Evolutionary conservation across 352 stramenopile species (phyloP).

Genomic region (Globisporangium nodosum): DNA sequence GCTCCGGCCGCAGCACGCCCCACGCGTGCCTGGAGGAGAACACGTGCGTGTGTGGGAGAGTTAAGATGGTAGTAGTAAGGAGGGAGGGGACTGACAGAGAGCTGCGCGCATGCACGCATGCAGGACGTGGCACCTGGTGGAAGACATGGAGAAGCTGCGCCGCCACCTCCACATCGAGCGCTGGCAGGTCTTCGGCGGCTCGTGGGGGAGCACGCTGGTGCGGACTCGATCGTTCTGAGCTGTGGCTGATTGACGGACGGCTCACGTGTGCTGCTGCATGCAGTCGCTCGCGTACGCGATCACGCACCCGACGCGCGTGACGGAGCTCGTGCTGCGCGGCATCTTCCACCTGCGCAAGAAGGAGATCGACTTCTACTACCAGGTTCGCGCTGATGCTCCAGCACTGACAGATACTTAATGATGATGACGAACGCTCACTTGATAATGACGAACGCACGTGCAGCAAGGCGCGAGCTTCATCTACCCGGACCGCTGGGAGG

Average conservation of each 20-base stretch:
- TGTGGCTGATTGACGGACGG: background rate
- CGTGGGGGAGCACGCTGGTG: slow-evolving; percentile 92
- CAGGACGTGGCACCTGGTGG: slow-evolving; percentile 86
- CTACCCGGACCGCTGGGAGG: slow-evolving; percentile 90
- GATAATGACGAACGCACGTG: too few relatives aligned
- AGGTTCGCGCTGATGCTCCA: slow-evolving; percentile 25
- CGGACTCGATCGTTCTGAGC: background rate
- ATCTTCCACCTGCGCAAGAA: slow-evolving; percentile 90
- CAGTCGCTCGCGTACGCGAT: slow-evolving; percentile 90
- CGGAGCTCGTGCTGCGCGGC: slow-evolving; percentile 88
- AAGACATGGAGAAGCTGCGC: slow-evolving; percentile 92
- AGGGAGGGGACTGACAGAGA: background rate
- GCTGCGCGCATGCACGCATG: background rate
- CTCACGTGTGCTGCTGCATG: background rate
- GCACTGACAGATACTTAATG: background rate
- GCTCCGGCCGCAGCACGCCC: slow-evolving; percentile 84
- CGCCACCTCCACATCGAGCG: slow-evolving; percentile 81
- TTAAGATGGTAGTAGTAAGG: background rate
- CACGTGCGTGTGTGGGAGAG: slow-evolving; percentile 36
- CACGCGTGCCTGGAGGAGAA: slow-evolving; percentile 87
- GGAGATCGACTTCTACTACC: slow-evolving; percentile 94
- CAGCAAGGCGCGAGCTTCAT: slow-evolving; percentile 82
- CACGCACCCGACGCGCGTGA: slow-evolving; percentile 74
- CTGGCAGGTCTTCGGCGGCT: slow-evolving; percentile 94
- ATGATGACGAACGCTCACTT: too few relatives aligned